These are phyloP conservation scores for Oryza coarctata DNA, from an alignment of 176 grass and related monocot species.

Conservation along the genomic window DNA sequence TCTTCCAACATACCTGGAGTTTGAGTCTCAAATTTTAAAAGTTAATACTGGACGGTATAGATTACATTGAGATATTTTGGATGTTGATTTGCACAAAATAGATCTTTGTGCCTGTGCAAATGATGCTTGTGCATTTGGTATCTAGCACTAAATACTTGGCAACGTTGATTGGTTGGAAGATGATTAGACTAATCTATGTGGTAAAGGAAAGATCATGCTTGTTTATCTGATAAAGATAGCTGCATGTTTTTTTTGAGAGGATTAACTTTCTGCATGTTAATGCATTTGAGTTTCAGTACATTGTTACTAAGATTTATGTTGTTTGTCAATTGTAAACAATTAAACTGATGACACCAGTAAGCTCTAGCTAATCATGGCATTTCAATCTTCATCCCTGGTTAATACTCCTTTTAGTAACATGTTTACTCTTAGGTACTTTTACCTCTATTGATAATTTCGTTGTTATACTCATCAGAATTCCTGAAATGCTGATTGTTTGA, in stretches of 20 bases:
- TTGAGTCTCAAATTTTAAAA: background rate
- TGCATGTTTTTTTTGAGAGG: background rate
- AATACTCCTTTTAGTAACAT: background rate
- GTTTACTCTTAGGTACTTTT: conserved; percentile 11
- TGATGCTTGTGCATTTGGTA: background rate
- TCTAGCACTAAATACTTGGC: background rate
- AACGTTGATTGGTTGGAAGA: conserved; percentile 10
- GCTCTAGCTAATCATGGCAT: background rate
- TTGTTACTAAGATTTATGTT: background rate
- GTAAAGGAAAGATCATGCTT: background rate
- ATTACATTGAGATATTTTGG: background rate
- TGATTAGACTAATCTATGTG: background rate
- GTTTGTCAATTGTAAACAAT: background rate
- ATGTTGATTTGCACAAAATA: background rate
- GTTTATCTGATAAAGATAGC: background rate
- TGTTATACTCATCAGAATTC: conserved; percentile 8
- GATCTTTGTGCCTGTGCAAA: background rate
- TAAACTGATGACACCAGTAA: background rate
- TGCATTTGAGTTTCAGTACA: background rate
- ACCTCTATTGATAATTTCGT: background rate
- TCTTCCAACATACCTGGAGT: background rate
- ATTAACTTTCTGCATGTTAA: background rate
- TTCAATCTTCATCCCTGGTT: conserved; percentile 1
- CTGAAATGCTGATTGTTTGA: background rate
- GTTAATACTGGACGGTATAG: background rate